phyloP scores from a whole-genome alignment of 2,329 filamentous ascomycete species.

The Paecilomyces niveus region DNA sequence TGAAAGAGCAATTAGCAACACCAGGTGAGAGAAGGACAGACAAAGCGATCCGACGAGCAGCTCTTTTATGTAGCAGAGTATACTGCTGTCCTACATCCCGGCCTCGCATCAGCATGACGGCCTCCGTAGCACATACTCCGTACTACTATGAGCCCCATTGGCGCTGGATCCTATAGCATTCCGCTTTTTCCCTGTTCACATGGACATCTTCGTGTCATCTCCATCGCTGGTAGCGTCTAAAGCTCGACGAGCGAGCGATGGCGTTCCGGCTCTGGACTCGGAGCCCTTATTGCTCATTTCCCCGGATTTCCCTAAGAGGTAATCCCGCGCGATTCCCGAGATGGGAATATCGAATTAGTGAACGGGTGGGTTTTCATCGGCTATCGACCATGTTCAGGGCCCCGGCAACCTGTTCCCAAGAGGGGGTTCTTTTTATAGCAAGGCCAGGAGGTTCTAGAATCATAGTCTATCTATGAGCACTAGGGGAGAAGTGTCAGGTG shows the following conservation, averaged over 20 bases:
- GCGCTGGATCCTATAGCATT: conserved; percentile 5
- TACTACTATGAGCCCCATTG: conserved; percentile 6
- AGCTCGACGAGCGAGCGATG: not conserved
- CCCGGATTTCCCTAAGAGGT: not conserved
- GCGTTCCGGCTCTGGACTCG: not conserved
- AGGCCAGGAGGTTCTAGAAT: not conserved
- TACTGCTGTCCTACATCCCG: not conserved
- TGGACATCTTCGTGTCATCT: conserved; percentile 5
- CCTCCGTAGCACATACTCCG: not conserved
- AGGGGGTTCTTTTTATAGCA: not conserved
- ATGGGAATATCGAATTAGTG: not conserved
- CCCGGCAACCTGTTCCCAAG: not conserved
- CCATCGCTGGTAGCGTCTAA: not conserved
- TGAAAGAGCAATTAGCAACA: not conserved
- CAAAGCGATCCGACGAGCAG: not conserved
- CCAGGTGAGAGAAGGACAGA: not conserved
- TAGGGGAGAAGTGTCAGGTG: not conserved
- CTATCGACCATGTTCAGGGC: not conserved
- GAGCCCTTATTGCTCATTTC: not conserved
- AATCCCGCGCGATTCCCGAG: not conserved
- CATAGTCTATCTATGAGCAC: not conserved
- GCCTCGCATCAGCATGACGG: not conserved
- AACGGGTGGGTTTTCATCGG: not conserved
- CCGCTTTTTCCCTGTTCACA: conserved; percentile 23
- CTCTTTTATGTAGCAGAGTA: not conserved